phyloP scores from a whole-genome alignment of 1,284 basidiomycete species.

The Ganoderma resinaceum region DNA sequence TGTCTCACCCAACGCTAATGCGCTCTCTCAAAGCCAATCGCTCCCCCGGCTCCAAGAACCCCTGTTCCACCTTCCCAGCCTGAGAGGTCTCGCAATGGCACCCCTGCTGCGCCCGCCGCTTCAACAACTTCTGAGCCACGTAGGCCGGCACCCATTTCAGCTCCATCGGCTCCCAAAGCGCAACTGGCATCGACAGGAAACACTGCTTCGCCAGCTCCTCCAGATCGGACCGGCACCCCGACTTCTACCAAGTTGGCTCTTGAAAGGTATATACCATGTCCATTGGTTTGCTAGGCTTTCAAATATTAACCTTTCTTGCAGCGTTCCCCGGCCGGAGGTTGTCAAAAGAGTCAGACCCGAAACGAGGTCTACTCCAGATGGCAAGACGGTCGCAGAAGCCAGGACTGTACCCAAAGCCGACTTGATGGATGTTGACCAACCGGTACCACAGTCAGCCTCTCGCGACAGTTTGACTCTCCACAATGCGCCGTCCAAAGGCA shows the following conservation, averaged over 20 bases:
- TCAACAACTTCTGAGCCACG: slow-evolving; percentile 37
- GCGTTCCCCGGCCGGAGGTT: slow-evolving; percentile 78
- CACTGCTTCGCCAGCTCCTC: slow-evolving; percentile 26
- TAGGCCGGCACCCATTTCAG: slow-evolving; percentile 43
- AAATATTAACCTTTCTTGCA: slow-evolving; percentile 37
- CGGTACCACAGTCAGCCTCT: slow-evolving; percentile 8
- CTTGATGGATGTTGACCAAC: slow-evolving; percentile 50
- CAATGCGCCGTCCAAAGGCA: slow-evolving; percentile 3
- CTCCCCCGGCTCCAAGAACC: slow-evolving; percentile 46
- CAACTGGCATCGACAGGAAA: slow-evolving; percentile 43
- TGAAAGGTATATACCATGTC: slow-evolving; percentile 57
- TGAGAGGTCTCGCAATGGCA: slow-evolving; percentile 52
- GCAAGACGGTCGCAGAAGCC: slow-evolving; percentile 36
- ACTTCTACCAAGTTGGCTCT: slow-evolving; percentile 61
- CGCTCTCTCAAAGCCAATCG: slow-evolving; percentile 34
- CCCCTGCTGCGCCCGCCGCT: slow-evolving; percentile 39
- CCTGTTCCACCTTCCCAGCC: slow-evolving; percentile 35
- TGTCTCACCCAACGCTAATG: slow-evolving; percentile 39
- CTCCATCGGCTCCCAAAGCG: slow-evolving; percentile 66
- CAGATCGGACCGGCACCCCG: slow-evolving; percentile 32
- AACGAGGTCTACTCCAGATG: slow-evolving; percentile 29
- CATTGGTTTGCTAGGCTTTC: neutral
- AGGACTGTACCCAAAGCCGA: slow-evolving; percentile 34
- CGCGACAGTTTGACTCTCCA: slow-evolving; percentile 13
- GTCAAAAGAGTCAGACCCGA: slow-evolving; percentile 74